These are phyloP conservation scores for Neonectria hederae DNA, from an alignment of 2,329 filamentous ascomycete genomes.

Conservation along the genomic window DNA sequence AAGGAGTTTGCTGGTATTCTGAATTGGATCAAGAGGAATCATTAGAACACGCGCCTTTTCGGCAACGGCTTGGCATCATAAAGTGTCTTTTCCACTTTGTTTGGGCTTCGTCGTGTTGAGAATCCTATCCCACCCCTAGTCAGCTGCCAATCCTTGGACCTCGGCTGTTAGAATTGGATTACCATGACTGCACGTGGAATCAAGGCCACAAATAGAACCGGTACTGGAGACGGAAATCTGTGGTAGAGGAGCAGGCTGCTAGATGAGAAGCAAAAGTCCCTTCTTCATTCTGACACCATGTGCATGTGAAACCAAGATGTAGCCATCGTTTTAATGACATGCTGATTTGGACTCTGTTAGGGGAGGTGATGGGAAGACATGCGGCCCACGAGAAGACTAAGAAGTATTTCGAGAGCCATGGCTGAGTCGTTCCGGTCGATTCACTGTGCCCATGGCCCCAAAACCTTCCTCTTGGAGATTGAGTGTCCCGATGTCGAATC, in stretches of 20 bases:
- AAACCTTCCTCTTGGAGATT: constrained; percentile 53
- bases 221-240: too few relatives aligned
- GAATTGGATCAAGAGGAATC: neutral
- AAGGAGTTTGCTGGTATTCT: neutral
- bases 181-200: neutral
- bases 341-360: neutral
- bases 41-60: neutral
- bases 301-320: neutral
- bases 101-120: neutral
- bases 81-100: neutral
- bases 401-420: constrained; percentile 31
- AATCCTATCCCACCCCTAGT: neutral
- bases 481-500: constrained; percentile 67
- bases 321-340: neutral
- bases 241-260: neutral
- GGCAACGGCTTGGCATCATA: neutral
- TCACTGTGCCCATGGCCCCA: constrained; percentile 31
- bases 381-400: constrained; percentile 13
- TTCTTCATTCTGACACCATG: neutral
- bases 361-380: neutral
- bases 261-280: neutral
- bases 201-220: neutral
- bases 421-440: constrained; percentile 28
- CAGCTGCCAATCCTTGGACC: neutral
- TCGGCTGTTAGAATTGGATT: neutral